Conservation (phyloP, 2,329 filamentous ascomycete genomes). For the Colletotrichum karsti region DNA sequence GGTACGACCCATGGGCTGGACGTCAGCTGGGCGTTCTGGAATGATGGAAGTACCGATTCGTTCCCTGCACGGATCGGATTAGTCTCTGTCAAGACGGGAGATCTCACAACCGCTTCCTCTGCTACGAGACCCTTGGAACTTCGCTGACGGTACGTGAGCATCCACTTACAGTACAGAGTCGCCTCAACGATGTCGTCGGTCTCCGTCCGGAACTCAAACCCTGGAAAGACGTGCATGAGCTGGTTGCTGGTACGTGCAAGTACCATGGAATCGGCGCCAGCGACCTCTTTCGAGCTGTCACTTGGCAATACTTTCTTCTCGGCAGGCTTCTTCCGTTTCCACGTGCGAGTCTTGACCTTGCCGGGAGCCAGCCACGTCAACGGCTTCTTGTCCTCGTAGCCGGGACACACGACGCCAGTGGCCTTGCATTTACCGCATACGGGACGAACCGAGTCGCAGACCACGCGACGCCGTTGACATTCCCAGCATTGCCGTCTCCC, state of each 20-base stretch:
- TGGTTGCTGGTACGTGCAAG: neutral
- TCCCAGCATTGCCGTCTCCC: conserved; percentile 48
- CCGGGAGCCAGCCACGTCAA: conserved; percentile 47
- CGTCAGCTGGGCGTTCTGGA: conserved; percentile 1
- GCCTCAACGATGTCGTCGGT: conserved; percentile 22
- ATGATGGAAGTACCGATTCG: conserved; percentile 1
- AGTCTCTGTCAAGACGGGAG: neutral
- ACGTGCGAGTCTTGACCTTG: conserved; percentile 40
- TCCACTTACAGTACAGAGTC: conserved; percentile 24
- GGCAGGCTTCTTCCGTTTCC: conserved; percentile 21
- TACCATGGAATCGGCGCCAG: neutral
- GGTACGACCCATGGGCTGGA: conserved; percentile 19
- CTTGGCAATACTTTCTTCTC: neutral
- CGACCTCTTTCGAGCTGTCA: neutral
- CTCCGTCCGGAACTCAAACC: neutral
- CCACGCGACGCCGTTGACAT: conserved; percentile 46
- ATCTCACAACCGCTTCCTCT: neutral
- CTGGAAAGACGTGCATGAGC: neutral
- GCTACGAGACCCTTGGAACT: neutral
- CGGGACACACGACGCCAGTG: conserved; percentile 44
- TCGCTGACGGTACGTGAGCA: neutral
- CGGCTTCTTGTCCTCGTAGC: conserved; percentile 47
- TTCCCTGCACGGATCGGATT: neutral
- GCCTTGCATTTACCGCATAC: conserved; percentile 45
- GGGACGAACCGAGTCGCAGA: conserved; percentile 47